phyloP scores from a whole-genome alignment of 1,139 yeast species.

The Saccharomyces hybrid region DNA sequence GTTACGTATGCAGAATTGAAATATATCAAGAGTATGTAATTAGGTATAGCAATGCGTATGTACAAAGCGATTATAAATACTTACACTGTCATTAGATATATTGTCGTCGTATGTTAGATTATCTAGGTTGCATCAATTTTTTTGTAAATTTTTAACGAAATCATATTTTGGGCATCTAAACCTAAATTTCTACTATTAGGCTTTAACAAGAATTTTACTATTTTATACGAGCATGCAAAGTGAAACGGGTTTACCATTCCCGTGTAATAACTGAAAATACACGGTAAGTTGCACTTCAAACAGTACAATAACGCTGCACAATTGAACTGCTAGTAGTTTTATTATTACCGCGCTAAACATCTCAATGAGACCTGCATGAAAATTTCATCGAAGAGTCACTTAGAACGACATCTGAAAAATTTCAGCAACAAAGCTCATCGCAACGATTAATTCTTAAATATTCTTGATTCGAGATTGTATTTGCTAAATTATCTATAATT shows the following conservation, averaged over 20 bases:
- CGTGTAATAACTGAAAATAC: background rate
- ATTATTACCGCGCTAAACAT: background rate
- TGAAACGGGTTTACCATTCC: background rate
- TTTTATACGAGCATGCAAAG: background rate
- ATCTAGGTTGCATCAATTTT: no score
- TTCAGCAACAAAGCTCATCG: background rate
- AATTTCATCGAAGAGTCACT: background rate
- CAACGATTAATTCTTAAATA: background rate
- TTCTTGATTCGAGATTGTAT: background rate
- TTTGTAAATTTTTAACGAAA: background rate
- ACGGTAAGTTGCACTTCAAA: background rate
- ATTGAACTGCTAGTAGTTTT: background rate
- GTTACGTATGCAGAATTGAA: background rate
- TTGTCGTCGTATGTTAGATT: no score
- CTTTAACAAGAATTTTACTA: background rate
- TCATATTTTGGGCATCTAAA: background rate
- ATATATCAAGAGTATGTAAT: background rate
- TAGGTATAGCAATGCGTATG: background rate
- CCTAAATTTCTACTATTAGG: background rate
- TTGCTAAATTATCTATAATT: background rate
- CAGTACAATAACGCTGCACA: background rate
- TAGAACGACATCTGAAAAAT: background rate
- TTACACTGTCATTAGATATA: background rate
- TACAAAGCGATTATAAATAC: background rate
- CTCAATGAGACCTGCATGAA: background rate